These are phyloP conservation scores for Ophiocordyceps camponoti-leonardi DNA, from an alignment of 2,329 filamentous ascomycete genomes.

Conservation along the genomic window DNA sequence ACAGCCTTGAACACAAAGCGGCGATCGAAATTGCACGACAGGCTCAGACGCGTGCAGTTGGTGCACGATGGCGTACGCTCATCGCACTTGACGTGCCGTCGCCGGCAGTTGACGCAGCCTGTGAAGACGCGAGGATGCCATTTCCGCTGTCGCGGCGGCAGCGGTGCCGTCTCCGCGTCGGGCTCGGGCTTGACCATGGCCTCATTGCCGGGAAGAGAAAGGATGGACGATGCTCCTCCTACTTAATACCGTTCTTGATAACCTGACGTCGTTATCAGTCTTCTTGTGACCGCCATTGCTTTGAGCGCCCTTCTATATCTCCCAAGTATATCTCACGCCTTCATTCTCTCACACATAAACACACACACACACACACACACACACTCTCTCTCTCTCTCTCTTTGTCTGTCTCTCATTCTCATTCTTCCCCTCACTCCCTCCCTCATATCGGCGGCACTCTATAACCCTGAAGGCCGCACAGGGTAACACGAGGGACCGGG, in stretches of 20 bases:
- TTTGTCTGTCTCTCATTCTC: too few species aligned
- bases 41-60: slow-evolving; percentile 15
- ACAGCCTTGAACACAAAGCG: slow-evolving; percentile 5
- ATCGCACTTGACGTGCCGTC: slow-evolving; percentile 15
- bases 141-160: slow-evolving; percentile 4
- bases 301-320: too few species aligned
- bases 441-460: not conserved
- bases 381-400: too few species aligned
- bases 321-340: too few species aligned
- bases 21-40: slow-evolving; percentile 5
- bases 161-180: slow-evolving; percentile 1
- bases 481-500: not conserved
- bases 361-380: too few species aligned
- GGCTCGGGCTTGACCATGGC: slow-evolving; percentile 4
- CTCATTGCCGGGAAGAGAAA: not conserved
- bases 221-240: not conserved
- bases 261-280: too few species aligned
- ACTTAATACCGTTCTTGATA: not conserved
- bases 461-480: not conserved
- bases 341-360: too few species aligned
- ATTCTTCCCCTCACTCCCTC: not conserved
- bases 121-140: slow-evolving; percentile 24
- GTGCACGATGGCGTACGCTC: slow-evolving; percentile 15
- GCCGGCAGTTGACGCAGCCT: slow-evolving; percentile 20
- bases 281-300: too few species aligned